Percentiles rank a stretch among this genome's conserved stretches.
These are phyloP conservation scores for Phalaenopsis aphrodite DNA, from an alignment of 106 monocot species.

Conservation along the genomic window DNA sequence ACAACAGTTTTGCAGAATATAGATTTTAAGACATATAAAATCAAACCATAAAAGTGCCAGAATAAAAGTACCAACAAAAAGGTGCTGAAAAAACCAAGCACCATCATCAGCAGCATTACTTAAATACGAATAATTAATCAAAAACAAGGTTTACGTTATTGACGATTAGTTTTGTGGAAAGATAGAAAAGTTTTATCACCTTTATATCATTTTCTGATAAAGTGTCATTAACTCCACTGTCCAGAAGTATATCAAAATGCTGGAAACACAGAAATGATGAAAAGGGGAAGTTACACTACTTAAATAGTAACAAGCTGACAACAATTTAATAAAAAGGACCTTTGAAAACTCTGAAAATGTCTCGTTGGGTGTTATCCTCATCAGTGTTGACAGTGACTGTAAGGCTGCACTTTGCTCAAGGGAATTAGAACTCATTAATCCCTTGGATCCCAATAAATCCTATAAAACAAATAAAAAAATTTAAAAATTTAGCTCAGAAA, in stretches of 20 bases:
- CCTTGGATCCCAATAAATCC: constrained; percentile 68
- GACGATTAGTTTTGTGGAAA: not conserved
- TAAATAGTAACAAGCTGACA: not conserved
- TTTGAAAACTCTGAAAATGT: constrained; percentile 74
- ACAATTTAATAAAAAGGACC: constrained; percentile 23
- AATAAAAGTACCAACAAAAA: no score
- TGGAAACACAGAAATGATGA: constrained; percentile 17
- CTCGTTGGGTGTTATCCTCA: constrained; percentile 69
- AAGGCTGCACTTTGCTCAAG: constrained; percentile 48
- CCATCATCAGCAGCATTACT: no score
- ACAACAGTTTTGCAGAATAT: not conserved
- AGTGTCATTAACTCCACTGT: constrained; percentile 45
- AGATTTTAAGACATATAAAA: not conserved
- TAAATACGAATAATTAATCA: not conserved
- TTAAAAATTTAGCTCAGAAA: not conserved
- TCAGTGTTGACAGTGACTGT: constrained; percentile 59
- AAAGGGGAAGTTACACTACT: not conserved
- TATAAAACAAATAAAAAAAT: constrained; percentile 10
- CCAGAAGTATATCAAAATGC: constrained; percentile 55
- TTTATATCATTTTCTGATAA: constrained; percentile 83
- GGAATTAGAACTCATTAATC: constrained; percentile 56
- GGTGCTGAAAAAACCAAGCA: no score
- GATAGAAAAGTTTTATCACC: constrained; percentile 28
- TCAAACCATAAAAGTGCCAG: not conserved
- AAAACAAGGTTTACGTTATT: not conserved